These are phyloP conservation scores for Schrenkiella parvula DNA, from an alignment of 345 rosid species.

Conservation along the genomic window DNA sequence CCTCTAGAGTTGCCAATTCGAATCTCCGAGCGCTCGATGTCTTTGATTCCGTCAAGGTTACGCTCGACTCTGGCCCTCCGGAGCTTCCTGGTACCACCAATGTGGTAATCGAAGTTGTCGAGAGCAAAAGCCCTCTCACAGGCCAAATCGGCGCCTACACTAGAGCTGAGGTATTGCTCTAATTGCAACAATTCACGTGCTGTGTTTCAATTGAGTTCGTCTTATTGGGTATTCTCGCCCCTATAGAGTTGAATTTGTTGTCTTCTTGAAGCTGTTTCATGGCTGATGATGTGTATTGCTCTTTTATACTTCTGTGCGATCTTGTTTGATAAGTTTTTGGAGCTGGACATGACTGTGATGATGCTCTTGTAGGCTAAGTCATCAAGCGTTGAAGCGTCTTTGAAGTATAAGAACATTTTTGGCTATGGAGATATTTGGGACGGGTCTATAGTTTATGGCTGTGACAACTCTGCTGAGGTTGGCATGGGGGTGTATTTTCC, in stretches of 20 bases:
- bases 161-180: slow-evolving; percentile 56
- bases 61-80: slow-evolving; percentile 80
- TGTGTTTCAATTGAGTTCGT: not conserved
- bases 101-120: slow-evolving; percentile 68
- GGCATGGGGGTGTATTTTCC: slow-evolving; percentile 79
- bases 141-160: slow-evolving; percentile 76
- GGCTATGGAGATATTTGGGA: slow-evolving; percentile 98
- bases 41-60: slow-evolving; percentile 76
- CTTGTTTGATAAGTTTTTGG: not conserved
- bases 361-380: slow-evolving; percentile 64
- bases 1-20: slow-evolving; percentile 53
- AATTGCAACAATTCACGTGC: not conserved
- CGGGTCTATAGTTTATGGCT: slow-evolving; percentile 71
- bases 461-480: slow-evolving; percentile 73
- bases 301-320: not conserved
- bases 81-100: slow-evolving; percentile 88
- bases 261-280: not conserved
- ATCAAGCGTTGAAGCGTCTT: slow-evolving; percentile 73
- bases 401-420: slow-evolving; percentile 75
- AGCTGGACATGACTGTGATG: slow-evolving; percentile 7
- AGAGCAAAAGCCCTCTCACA: slow-evolving; percentile 49
- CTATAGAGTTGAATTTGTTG: not conserved
- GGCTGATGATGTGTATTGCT: not conserved
- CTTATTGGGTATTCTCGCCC: not conserved
- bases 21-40: slow-evolving; percentile 63